Conservation (phyloP, 495 filamentous ascomycete genomes). For the Xylaria bambusicola region DNA sequence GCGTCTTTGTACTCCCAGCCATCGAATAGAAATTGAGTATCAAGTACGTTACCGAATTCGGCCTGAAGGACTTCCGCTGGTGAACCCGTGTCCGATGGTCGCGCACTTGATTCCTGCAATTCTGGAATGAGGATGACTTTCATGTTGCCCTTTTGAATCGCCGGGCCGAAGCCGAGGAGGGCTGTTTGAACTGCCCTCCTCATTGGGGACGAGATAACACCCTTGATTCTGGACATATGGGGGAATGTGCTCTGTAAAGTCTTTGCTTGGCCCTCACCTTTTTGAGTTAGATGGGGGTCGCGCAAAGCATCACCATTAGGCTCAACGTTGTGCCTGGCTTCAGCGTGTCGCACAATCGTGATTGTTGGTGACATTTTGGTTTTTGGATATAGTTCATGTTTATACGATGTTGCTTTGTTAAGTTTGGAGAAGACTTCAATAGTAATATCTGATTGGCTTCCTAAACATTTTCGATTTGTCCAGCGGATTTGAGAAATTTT, state of each 20-base stretch:
- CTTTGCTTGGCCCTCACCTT: neutral
- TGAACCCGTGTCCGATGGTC: neutral
- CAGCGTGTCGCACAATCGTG: too few relatives aligned
- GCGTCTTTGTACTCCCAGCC: neutral
- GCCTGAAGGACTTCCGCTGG: neutral
- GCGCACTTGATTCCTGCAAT: neutral
- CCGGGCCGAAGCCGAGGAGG: neutral
- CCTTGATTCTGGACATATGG: neutral
- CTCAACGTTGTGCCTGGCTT: too few relatives aligned
- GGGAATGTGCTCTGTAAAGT: neutral
- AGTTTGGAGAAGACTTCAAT: too few relatives aligned
- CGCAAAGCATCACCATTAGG: neutral
- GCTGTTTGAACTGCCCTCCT: neutral
- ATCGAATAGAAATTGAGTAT: neutral
- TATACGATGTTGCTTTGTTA: too few relatives aligned
- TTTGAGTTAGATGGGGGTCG: neutral
- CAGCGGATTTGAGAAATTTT: too few relatives aligned
- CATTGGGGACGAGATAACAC: conserved; percentile 1
- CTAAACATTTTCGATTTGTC: too few relatives aligned
- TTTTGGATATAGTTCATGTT: too few relatives aligned
- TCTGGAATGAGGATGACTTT: neutral
- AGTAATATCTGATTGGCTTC: too few relatives aligned
- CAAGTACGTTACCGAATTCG: neutral
- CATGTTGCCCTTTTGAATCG: neutral
- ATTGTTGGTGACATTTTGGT: too few relatives aligned